Evolutionary conservation across 768 basidiomycete species (phyloP).

Genomic region (Sarcomyxa edulis): DNA sequence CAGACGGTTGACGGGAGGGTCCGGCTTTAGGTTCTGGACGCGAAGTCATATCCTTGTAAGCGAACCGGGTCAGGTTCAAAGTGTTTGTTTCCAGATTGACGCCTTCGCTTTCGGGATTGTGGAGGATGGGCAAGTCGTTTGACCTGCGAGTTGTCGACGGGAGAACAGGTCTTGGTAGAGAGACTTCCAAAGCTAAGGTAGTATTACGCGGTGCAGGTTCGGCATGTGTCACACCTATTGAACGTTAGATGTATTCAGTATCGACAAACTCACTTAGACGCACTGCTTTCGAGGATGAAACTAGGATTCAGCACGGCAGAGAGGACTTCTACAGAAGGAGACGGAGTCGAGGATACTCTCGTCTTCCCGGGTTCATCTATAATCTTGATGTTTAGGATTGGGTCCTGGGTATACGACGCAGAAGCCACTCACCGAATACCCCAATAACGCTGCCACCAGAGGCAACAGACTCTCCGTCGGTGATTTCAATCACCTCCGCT

Average conservation of each 20-base stretch:
- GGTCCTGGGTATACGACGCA: too few relatives aligned
- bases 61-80: slow-evolving; percentile 33
- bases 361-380: too few relatives aligned
- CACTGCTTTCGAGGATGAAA: too few relatives aligned
- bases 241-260: too few relatives aligned
- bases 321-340: too few relatives aligned
- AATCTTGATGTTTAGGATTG: too few relatives aligned
- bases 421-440: too few relatives aligned
- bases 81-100: slow-evolving; percentile 12
- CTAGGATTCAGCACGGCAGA: too few relatives aligned
- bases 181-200: background rate
- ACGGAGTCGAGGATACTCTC: too few relatives aligned
- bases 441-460: too few relatives aligned
- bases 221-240: slow-evolving; percentile 2
- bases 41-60: slow-evolving; percentile 22
- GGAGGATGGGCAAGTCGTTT: slow-evolving; percentile 2
- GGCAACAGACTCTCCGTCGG: too few relatives aligned
- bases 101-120: slow-evolving; percentile 20
- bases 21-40: slow-evolving; percentile 5
- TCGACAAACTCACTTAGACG: too few relatives aligned
- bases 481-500: background rate
- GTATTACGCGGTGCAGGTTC: background rate
- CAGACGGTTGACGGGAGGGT: slow-evolving; percentile 11
- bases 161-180: background rate
- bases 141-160: background rate